Evolutionary conservation across 257 asterid species (phyloP), one percentile per base, ranked within the genome.

Genomic region (Plectranthus barbatus): DNA sequence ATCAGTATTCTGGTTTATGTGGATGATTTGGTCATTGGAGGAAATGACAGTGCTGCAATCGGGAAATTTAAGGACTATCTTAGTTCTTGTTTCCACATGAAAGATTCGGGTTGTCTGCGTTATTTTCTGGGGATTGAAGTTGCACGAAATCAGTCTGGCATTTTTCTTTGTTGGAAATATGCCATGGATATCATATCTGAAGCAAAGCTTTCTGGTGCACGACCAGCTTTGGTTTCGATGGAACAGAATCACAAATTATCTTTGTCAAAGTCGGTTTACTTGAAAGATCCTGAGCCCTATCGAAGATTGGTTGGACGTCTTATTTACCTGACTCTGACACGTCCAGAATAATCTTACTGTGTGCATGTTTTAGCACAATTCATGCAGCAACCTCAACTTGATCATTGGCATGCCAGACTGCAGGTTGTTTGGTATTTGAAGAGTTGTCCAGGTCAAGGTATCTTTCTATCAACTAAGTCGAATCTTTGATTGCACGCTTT

Each of bases 81-180:
- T 4, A 13, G 41, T 47, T 0, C 7, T 2, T 57, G 73, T 11
- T 45, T 68, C 58, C 52, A 59, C 37, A 67, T 67, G 50, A 56
- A 67, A 11, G 39, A 67, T 17, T 7, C 58, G 3, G 67, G 67
- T 1, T 26, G 2, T 3, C n/a, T 48, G 3, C 34, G n/a, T 12
- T 57, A 47, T 41, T 68, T 68, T 33, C 24, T 59, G 1, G 62
- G 74, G 10, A 9, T 59, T 5, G 68, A 68, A 15, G 53, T 68
- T 9, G 45, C 68, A 2, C 42, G 54, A 0, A 23, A 17, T 9
- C 1, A 39, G 0, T 36, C 7, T 0, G 53, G 62, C 0, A 56
- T 49, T 12, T 39, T 37, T 11, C 1, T 59, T 2, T 48, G 44
- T 21, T n/a, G 39, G 1, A 68, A 68, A 6, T 59, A 59, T 11